These are phyloP conservation scores for Neurospora intermedia DNA, from an alignment of 495 filamentous ascomycete genomes.

Conservation along the genomic window DNA sequence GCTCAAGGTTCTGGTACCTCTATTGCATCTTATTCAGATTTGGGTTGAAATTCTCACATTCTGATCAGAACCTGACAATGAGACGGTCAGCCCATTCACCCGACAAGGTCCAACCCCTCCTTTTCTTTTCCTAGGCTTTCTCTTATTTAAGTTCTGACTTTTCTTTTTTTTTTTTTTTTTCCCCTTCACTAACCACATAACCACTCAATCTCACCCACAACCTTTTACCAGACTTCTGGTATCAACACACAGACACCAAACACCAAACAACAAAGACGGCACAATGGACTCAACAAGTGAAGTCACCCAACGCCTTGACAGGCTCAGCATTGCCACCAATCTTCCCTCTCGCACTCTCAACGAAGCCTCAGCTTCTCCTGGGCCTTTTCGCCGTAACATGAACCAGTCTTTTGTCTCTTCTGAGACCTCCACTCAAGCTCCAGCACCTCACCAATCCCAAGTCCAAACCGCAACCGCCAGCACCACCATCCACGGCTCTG, in stretches of 20 bases:
- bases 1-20: neutral
- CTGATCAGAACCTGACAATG: neutral
- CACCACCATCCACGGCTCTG: neutral
- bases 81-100: neutral
- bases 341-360: neutral
- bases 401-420: neutral
- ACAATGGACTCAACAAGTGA: neutral
- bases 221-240: neutral
- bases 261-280: neutral
- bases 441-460: neutral
- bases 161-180: no score
- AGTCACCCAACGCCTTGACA: neutral
- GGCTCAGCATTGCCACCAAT: neutral
- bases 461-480: neutral
- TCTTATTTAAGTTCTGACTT: no score
- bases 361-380: neutral
- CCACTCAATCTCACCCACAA: neutral
- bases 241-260: neutral
- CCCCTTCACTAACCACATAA: neutral
- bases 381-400: fast-evolving
- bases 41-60: neutral
- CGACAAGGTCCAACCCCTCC: neutral
- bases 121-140: no score
- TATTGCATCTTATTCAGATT: neutral
- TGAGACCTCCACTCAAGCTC: neutral